These are phyloP conservation scores for Pseudophaeomoniella oleicola DNA, from an alignment of 2,329 filamentous ascomycete species.

Conservation along the genomic window DNA sequence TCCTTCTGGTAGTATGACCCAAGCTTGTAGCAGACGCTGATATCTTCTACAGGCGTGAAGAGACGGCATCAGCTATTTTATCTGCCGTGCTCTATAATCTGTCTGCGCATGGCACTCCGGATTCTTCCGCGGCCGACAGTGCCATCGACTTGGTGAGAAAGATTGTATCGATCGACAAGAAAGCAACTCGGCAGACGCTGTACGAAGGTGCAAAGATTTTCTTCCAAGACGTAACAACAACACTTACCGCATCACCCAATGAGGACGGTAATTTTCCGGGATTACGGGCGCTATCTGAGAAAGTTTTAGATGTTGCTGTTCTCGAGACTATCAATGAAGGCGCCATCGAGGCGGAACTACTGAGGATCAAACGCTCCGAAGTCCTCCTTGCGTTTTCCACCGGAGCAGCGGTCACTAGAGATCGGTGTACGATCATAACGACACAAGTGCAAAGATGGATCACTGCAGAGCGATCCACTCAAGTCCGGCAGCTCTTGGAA, in stretches of 20 bases:
- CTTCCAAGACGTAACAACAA: constrained; percentile 10
- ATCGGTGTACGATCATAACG: not conserved
- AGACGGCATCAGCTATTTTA: not conserved
- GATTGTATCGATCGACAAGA: not conserved
- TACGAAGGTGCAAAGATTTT: constrained; percentile 20
- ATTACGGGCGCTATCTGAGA: not conserved
- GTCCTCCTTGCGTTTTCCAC: constrained; percentile 15
- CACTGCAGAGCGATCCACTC: constrained; percentile 22
- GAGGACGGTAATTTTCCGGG: not conserved
- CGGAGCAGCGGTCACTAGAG: not conserved
- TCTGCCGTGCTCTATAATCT: not conserved
- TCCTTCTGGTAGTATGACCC: not conserved
- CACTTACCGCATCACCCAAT: not conserved
- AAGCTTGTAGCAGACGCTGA: not conserved
- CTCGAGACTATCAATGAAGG: not conserved
- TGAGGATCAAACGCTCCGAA: constrained; percentile 22
- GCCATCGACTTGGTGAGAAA: not conserved
- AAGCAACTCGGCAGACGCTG: constrained; percentile 7
- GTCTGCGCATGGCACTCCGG: not conserved
- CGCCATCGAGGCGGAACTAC: constrained; percentile 12
- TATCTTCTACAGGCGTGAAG: not conserved
- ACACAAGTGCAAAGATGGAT: constrained; percentile 19
- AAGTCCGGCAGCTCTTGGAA: constrained; percentile 20
- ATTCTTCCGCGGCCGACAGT: not conserved
- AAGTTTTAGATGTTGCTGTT: not conserved